phyloP scores from a whole-genome alignment of 2,329 filamentous ascomycete species.

The Phoma sp. region DNA sequence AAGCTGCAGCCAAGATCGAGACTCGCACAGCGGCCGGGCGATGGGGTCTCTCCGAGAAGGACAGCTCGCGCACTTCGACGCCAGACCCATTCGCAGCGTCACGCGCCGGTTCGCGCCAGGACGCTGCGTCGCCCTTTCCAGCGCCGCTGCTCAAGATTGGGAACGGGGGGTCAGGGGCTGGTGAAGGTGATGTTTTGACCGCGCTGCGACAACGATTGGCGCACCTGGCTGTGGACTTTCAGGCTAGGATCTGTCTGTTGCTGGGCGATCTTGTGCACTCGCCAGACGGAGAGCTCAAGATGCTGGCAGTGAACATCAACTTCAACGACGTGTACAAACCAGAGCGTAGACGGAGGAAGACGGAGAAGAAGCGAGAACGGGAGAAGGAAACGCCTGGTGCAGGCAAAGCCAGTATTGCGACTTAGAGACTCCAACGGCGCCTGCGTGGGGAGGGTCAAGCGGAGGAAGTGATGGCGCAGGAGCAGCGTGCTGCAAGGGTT shows the following conservation, averaged over 20 bases:
- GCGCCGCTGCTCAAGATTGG: constrained; percentile 46
- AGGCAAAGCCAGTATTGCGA: constrained; percentile 1
- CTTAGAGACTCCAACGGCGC: constrained; percentile 11
- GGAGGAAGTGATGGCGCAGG: not conserved
- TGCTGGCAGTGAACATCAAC: constrained; percentile 97
- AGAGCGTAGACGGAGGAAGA: constrained; percentile 65
- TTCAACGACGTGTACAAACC: constrained; percentile 97
- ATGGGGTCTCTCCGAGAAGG: constrained; percentile 67
- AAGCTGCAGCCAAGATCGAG: constrained; percentile 76
- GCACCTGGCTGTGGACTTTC: constrained; percentile 77
- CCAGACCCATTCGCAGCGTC: constrained; percentile 19
- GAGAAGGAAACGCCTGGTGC: constrained; percentile 37
- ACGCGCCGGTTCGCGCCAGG: constrained; percentile 33
- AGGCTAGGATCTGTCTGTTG: constrained; percentile 76
- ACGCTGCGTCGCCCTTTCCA: constrained; percentile 53
- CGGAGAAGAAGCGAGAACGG: constrained; percentile 36
- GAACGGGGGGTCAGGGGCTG: constrained; percentile 48
- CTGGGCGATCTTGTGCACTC: constrained; percentile 92
- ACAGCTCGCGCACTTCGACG: constrained; percentile 31
- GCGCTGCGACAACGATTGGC: constrained; percentile 76
- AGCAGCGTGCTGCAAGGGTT: not conserved
- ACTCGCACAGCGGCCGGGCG: constrained; percentile 68
- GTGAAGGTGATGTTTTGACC: constrained; percentile 71
- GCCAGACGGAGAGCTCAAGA: constrained; percentile 92
- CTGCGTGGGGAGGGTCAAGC: not conserved